Conservation (phyloP, 257 asterid genomes). For the Paraleonurus japonicus region DNA sequence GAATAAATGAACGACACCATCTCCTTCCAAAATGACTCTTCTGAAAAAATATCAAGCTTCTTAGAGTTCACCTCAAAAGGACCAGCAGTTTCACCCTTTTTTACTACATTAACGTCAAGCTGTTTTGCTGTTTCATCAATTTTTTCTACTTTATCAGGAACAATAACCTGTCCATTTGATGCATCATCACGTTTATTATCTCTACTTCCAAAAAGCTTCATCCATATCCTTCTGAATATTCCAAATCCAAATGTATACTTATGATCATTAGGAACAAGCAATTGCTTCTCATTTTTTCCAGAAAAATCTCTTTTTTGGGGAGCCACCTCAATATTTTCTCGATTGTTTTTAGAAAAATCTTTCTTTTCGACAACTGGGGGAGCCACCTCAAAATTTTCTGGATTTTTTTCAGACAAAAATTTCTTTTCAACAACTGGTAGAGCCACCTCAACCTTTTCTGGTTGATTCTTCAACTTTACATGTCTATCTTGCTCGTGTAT, state of each 20-base stretch:
- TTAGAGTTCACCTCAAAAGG: conserved; percentile 17
- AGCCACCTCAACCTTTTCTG: conserved; percentile 33
- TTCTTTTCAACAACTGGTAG: conserved; percentile 31
- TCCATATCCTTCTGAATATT: conserved; percentile 47
- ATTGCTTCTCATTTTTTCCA: conserved; percentile 22
- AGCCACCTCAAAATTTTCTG: not conserved
- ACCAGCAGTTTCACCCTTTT: not conserved
- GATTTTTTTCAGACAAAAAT: conserved; percentile 25
- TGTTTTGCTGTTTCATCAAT: conserved; percentile 27
- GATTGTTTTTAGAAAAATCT: conserved; percentile 27
- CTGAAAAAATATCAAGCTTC: conserved; percentile 40
- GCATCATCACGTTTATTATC: conserved; percentile 21
- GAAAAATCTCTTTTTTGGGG: conserved; percentile 34
- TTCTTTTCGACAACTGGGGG: conserved; percentile 31
- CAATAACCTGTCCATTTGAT: conserved; percentile 27
- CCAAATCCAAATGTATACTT: conserved; percentile 41
- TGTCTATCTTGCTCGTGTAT: conserved; percentile 25
- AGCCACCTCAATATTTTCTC: not conserved
- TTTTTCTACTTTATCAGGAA: conserved; percentile 28
- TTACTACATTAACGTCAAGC: conserved; percentile 17
- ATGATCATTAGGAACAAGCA: conserved; percentile 20
- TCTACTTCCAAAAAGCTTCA: conserved; percentile 48
- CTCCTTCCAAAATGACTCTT: conserved; percentile 70
- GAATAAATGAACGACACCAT: conserved; percentile 53
- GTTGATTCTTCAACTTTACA: conserved; percentile 26